Conservation (phyloP, 2,329 filamentous ascomycete species). For the Cladosporium phlei region DNA sequence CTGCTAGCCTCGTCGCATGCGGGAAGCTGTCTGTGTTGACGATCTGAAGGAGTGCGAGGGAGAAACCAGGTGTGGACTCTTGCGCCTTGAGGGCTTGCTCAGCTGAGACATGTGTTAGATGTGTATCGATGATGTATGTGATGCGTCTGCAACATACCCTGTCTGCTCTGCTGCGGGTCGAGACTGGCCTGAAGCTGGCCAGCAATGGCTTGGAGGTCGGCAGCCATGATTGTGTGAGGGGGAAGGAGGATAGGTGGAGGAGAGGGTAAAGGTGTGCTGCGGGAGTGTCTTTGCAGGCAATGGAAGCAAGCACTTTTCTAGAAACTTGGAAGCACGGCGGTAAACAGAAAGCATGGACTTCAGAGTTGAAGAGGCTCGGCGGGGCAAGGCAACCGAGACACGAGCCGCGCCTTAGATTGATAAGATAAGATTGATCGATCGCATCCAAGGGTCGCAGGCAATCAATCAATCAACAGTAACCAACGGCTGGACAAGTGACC, state of each 20-base stretch:
- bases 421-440: too few relatives aligned
- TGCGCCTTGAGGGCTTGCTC: conserved; percentile 74
- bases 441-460: too few relatives aligned
- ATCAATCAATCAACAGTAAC: too few relatives aligned
- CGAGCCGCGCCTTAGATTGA: too few relatives aligned
- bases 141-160: conserved; percentile 63
- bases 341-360: conserved; percentile 14
- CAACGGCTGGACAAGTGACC: too few relatives aligned
- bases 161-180: conserved; percentile 79
- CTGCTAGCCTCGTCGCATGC: conserved; percentile 75
- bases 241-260: background rate
- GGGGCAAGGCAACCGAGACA: too few relatives aligned
- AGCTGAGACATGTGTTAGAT: conserved; percentile 50
- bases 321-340: conserved; percentile 1
- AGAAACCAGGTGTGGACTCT: conserved; percentile 81
- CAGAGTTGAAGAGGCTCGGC: background rate
- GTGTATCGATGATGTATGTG: background rate
- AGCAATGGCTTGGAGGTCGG: conserved; percentile 61
- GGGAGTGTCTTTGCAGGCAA: conserved; percentile 2
- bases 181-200: conserved; percentile 87
- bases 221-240: conserved; percentile 47
- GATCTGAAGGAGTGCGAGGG: conserved; percentile 79
- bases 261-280: background rate
- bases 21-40: conserved; percentile 71
- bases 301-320: conserved; percentile 9